Evolutionary conservation across 768 basidiomycete genomes (phyloP).

Genomic region (Mycena rebaudengoi): DNA sequence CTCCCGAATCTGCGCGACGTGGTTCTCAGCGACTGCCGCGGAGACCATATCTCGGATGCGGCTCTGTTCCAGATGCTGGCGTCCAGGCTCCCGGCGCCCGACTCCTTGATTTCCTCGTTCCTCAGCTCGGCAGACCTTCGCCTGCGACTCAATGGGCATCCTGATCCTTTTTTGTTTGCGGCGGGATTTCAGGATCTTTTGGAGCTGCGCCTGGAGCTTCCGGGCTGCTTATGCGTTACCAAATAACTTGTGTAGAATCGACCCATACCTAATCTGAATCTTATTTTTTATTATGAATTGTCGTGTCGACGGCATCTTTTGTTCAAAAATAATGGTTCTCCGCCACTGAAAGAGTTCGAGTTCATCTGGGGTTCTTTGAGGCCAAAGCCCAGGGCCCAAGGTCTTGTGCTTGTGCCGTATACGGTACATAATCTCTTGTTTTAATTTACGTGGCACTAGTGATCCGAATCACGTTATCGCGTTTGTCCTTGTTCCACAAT

Average conservation of each 20-base stretch:
- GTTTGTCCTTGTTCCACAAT: too few relatives aligned
- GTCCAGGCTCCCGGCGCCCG: background rate
- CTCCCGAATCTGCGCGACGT: constrained; percentile 12
- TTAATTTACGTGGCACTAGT: too few relatives aligned
- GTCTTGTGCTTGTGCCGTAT: too few relatives aligned
- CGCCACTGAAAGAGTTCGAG: background rate
- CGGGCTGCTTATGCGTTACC: constrained; percentile 19
- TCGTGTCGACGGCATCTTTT: background rate
- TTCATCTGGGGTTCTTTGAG: too few relatives aligned
- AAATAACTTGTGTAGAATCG: too few relatives aligned
- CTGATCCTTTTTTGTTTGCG: background rate
- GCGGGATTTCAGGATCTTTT: background rate
- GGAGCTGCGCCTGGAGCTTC: constrained; percentile 8
- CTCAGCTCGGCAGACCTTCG: constrained; percentile 12
- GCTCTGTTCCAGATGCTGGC: constrained; percentile 1
- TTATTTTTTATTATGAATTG: too few relatives aligned
- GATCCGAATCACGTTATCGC: too few relatives aligned
- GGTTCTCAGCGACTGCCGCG: constrained; percentile 9
- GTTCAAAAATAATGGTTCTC: background rate
- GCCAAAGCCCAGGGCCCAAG: too few relatives aligned
- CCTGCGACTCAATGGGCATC: constrained; percentile 6
- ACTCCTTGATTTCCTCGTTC: background rate
- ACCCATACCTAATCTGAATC: too few relatives aligned
- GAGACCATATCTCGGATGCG: constrained; percentile 17
- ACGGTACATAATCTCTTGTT: too few relatives aligned